phyloP scores from a whole-genome alignment of 129 eudicot genomes.

The Flaveria ramosissima region DNA sequence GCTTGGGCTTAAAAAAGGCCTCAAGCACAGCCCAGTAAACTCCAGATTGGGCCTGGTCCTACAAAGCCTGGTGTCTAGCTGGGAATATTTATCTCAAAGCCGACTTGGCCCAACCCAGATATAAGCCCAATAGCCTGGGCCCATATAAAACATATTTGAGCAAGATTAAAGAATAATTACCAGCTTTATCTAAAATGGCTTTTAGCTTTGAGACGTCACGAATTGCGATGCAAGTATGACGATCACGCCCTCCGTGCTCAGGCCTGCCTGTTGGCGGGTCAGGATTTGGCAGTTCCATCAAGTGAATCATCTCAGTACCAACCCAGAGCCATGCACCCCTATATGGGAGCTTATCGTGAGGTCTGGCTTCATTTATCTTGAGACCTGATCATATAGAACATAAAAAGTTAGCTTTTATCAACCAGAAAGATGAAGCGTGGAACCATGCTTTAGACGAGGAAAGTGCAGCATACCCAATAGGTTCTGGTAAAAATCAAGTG shows the following conservation, averaged over 20 bases:
- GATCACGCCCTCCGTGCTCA: constrained; percentile 90
- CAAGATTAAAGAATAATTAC: constrained; percentile 32
- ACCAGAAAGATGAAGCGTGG: neutral
- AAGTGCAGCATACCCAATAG: constrained; percentile 61
- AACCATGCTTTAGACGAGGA: neutral
- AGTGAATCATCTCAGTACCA: constrained; percentile 93
- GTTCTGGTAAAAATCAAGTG: constrained; percentile 87
- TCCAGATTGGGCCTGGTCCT: neutral
- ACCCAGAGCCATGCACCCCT: constrained; percentile 99
- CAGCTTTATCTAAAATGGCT: constrained; percentile 77
- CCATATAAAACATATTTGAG: neutral
- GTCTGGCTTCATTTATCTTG: constrained; percentile 91
- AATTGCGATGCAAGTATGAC: constrained; percentile 88
- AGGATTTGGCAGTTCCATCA: constrained; percentile 96
- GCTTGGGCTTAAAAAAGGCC: neutral
- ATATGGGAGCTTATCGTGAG: constrained; percentile 94
- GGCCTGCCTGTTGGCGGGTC: constrained; percentile 85
- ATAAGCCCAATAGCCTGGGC: neutral
- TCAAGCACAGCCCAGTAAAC: neutral
- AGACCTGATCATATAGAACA: constrained; percentile 52
- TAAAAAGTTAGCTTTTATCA: neutral
- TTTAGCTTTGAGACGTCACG: constrained; percentile 88
- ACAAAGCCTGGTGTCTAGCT: neutral
- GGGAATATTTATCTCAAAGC: neutral
- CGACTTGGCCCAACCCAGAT: neutral